phyloP scores from a whole-genome alignment of 2,329 filamentous ascomycete species.

The Penicillium sp. region DNA sequence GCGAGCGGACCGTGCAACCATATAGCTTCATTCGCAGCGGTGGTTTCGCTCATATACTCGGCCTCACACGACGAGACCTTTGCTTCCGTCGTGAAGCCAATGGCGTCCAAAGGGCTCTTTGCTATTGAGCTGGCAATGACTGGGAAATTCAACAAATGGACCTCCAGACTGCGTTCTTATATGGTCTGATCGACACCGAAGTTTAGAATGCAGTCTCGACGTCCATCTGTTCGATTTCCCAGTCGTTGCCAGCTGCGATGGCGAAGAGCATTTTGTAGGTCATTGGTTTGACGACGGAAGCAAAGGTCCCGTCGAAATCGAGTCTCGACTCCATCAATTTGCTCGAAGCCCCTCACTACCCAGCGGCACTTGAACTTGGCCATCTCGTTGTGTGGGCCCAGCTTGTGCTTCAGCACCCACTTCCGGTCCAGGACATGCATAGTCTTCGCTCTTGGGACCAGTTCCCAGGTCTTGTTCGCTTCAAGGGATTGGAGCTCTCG shows the following conservation, averaged over 20 bases:
- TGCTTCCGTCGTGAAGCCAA: no score
- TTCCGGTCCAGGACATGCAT: neutral
- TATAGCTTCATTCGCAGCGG: conserved; percentile 5
- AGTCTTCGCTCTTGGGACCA: neutral
- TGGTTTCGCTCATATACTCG: conserved; percentile 3
- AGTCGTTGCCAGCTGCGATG: conserved; percentile 13
- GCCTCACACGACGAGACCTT: conserved; percentile 5
- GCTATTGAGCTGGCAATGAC: no score
- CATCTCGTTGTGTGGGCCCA: conserved; percentile 18
- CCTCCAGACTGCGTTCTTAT: no score
- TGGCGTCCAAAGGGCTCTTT: no score
- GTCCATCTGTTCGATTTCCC: conserved; percentile 32
- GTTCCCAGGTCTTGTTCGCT: neutral
- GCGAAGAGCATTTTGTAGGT: conserved; percentile 27
- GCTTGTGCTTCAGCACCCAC: neutral
- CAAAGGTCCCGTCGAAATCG: conserved; percentile 31
- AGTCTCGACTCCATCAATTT: conserved; percentile 25
- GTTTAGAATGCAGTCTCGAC: conserved; percentile 27
- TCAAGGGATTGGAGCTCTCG: neutral
- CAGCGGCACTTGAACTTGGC: conserved; percentile 25
- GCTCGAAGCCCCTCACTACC: conserved; percentile 26
- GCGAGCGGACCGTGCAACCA: conserved; percentile 1
- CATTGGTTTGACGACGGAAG: conserved; percentile 20
- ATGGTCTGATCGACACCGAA: no score
- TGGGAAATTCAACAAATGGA: no score